These are phyloP conservation scores for Rugonectria rugulosa DNA, from an alignment of 2,329 filamentous ascomycete genomes.

Conservation along the genomic window DNA sequence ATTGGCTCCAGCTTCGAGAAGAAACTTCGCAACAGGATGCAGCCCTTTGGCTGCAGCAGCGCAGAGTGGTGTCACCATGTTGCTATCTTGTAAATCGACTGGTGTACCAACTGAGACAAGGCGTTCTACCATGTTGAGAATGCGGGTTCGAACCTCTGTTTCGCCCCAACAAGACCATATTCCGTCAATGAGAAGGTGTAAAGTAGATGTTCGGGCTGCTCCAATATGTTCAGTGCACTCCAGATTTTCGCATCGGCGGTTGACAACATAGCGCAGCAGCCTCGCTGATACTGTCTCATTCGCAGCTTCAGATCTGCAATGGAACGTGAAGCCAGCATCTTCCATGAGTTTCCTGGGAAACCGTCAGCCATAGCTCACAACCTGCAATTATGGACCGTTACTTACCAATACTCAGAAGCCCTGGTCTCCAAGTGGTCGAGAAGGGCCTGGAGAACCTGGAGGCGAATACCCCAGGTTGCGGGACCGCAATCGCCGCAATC, in stretches of 20 bases:
- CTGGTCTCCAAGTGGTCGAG: slow-evolving; percentile 26
- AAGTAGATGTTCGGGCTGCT: background rate
- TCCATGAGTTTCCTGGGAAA: slow-evolving; percentile 27
- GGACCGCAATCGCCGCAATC: background rate
- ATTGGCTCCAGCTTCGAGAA: slow-evolving; percentile 32
- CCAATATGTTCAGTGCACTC: background rate
- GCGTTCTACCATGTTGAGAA: slow-evolving; percentile 15
- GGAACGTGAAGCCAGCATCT: slow-evolving; percentile 10
- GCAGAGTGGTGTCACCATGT: slow-evolving; percentile 23
- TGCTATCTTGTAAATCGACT: slow-evolving; percentile 25
- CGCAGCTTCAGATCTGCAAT: background rate
- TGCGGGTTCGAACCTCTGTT: background rate
- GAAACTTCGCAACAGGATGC: slow-evolving; percentile 1
- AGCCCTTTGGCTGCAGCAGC: slow-evolving; percentile 7
- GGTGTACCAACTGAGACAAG: slow-evolving; percentile 26
- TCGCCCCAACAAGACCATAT: background rate
- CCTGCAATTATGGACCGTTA: background rate
- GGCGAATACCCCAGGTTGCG: slow-evolving; percentile 11
- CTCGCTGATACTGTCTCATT: background rate
- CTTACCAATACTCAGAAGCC: slow-evolving; percentile 32
- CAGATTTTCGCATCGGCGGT: slow-evolving; percentile 12
- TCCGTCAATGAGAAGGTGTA: slow-evolving; percentile 26
- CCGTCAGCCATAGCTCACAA: slow-evolving; percentile 10
- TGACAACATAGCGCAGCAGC: slow-evolving; percentile 27
- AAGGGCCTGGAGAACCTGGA: slow-evolving; percentile 19